phyloP scores from a whole-genome alignment of 306 rosid genomes.

The Pueraria montana region DNA sequence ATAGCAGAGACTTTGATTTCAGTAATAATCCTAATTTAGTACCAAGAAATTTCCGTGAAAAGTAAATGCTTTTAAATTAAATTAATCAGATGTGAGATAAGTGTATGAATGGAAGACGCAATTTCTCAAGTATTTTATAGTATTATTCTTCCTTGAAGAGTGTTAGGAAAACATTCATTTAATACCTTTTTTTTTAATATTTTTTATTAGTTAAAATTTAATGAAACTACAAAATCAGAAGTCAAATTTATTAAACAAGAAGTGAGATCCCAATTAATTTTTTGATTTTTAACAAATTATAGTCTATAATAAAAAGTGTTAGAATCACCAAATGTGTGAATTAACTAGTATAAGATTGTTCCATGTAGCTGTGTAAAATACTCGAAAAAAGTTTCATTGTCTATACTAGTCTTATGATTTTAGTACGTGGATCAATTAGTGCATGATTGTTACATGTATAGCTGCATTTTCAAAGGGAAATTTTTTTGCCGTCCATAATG shows the following conservation, averaged over 20 bases:
- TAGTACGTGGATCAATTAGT: no score
- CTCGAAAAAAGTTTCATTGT: no score
- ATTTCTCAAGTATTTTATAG: background rate
- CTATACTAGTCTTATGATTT: no score
- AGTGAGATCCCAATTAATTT: background rate
- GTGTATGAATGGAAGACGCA: background rate
- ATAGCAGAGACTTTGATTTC: slow-evolving; percentile 7
- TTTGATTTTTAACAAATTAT: background rate
- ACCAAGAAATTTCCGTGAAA: background rate
- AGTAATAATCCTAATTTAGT: background rate
- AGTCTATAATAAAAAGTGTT: background rate
- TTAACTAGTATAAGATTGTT: no score
- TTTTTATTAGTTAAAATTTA: background rate
- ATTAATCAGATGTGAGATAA: background rate
- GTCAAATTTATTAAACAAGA: background rate
- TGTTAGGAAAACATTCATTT: background rate
- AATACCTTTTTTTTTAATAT: background rate
- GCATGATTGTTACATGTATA: no score
- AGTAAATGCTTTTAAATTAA: background rate
- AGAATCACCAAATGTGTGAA: background rate
- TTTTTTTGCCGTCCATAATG: no score
- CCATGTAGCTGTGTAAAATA: no score
- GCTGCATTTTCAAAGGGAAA: no score
- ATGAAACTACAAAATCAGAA: background rate
- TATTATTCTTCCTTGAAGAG: background rate